Evolutionary conservation across 768 basidiomycete genomes (phyloP), one percentile per base, ranked within the genome.

Genomic region (Zangia roseola): DNA sequence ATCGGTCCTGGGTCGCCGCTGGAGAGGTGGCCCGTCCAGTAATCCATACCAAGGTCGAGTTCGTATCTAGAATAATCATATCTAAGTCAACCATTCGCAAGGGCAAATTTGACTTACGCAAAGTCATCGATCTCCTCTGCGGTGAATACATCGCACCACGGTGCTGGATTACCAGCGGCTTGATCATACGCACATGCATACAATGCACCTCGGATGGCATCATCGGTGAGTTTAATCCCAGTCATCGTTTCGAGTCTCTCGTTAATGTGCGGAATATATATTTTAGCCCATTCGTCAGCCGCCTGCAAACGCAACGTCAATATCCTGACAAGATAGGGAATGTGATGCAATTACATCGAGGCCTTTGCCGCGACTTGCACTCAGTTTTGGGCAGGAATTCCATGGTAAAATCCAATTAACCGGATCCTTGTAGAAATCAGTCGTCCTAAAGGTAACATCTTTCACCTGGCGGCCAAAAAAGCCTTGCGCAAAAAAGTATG

Each of bases 151-250:
- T 50, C 57, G 46, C 68, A 72, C 71, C 69, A 72, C 4, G 72
- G 69, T 28, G 71, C 69, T 24, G 40, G 45, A 13, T 61, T 61
- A 45, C 55, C 54, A 17, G 67, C 65, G 2, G 71, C 71, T 37
- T 67, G 56, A 50, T 71, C 69, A 53, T 70, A 72, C 30, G 71
- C 64, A 35, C 69, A 69, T 33, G 69, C 69, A 46, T 69, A 69
- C 23, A 73, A 59, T 40, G 69, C 70, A 16, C 70, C 71, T 47
- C 70, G 71, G n/a, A 63, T 58, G 52, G 71, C 59, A 43, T 57
- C 55, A n/a, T 58, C 49, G 9, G 65, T 65, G 21, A 71, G 53
- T 49, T 57, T 50, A 28, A 71, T 58, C 0, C 59, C 67, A 5
- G 68, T 49, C 24, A 67, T 50, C 34, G 53, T 50, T 56, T 70